Evolutionary conservation across 1,139 yeast species (phyloP).

Genomic region (Saccharomyces hybrid): DNA sequence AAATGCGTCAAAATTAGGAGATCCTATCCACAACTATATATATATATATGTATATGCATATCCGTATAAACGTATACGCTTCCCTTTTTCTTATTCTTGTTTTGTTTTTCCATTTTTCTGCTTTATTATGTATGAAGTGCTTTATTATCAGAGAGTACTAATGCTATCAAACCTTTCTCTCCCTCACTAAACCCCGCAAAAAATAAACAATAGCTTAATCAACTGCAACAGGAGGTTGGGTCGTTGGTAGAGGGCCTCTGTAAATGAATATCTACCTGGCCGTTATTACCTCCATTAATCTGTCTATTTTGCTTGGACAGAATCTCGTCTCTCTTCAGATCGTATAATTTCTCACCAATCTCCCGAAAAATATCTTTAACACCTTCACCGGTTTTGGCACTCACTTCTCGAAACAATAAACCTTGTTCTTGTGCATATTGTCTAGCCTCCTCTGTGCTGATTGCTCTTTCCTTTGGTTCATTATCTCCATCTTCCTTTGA

Average conservation of each 20-base stretch:
- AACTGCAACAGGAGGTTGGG: slow-evolving; percentile 35
- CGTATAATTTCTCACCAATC: slow-evolving; percentile 59
- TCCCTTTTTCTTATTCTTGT: not conserved
- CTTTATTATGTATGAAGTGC: not conserved
- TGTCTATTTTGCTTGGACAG: slow-evolving; percentile 21
- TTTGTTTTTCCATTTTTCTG: too few species aligned
- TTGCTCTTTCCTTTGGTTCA: slow-evolving; percentile 40
- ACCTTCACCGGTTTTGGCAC: slow-evolving; percentile 86
- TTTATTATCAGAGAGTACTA: not conserved
- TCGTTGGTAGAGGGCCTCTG: slow-evolving; percentile 43
- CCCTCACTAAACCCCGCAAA: too few species aligned
- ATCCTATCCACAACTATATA: not conserved
- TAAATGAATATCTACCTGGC: slow-evolving; percentile 33
- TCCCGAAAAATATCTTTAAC: slow-evolving; percentile 74
- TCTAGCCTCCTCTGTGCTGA: slow-evolving; percentile 45
- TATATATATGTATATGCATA: not conserved
- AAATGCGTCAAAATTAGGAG: not conserved
- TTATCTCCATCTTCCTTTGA: slow-evolving; percentile 17
- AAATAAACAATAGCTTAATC: not conserved
- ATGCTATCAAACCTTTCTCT: not conserved
- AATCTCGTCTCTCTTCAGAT: slow-evolving; percentile 22
- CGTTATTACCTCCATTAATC: slow-evolving; percentile 13
- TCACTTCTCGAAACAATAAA: slow-evolving; percentile 78
- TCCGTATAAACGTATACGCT: not conserved
- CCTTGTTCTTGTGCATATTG: slow-evolving; percentile 65